These are phyloP conservation scores for Xylaria sp. DNA, from an alignment of 2,329 filamentous ascomycete genomes.

Conservation along the genomic window DNA sequence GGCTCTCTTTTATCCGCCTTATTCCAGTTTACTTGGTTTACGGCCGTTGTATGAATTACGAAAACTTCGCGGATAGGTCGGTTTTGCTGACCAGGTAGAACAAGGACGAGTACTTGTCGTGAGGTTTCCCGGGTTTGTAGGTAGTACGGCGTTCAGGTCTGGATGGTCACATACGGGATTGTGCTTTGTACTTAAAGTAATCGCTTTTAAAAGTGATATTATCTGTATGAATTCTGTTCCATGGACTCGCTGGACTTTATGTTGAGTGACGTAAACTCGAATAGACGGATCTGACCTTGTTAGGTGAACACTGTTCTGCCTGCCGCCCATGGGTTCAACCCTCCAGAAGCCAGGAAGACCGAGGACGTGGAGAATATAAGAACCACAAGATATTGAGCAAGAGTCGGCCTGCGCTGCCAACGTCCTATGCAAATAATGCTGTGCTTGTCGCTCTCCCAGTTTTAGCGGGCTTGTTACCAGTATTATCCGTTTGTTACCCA, in stretches of 20 bases:
- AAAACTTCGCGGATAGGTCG: constrained; percentile 34
- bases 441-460: neutral
- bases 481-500: constrained; percentile 18
- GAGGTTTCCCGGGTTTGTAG: constrained; percentile 26
- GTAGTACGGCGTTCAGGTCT: constrained; percentile 35
- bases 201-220: constrained; percentile 22
- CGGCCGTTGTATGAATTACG: constrained; percentile 45
- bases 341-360: neutral
- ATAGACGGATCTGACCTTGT: neutral
- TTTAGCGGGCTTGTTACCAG: constrained; percentile 11
- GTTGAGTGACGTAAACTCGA: neutral
- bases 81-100: constrained; percentile 25
- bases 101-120: constrained; percentile 17
- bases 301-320: neutral
- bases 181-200: constrained; percentile 30
- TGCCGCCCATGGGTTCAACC: neutral
- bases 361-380: neutral
- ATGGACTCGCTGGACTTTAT: neutral
- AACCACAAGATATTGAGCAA: neutral
- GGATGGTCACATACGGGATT: constrained; percentile 30
- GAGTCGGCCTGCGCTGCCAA: neutral
- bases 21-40: constrained; percentile 27
- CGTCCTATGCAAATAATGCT: neutral
- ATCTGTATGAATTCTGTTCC: neutral
- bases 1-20: constrained; percentile 17